A percentile compares a stretch with the other conserved stretches of the same genome.
Conservation (phyloP, 495 filamentous ascomycete species). For the Bryoglossum gracile region DNA sequence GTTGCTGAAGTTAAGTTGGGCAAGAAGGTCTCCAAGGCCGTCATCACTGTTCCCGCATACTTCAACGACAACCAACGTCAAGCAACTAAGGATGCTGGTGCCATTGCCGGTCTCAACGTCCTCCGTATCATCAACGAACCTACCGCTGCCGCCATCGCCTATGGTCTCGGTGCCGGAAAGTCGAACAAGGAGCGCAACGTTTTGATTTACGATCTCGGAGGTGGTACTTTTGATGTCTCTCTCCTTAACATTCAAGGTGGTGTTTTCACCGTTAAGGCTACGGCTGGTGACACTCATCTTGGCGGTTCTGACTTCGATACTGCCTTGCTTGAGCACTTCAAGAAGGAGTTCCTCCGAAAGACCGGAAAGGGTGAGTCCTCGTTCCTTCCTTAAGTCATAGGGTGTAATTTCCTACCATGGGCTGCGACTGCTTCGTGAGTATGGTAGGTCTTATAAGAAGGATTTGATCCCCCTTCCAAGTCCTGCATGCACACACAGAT, state of each 20-base stretch:
- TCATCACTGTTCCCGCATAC: conserved; percentile 97
- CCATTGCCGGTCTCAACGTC: conserved; percentile 94
- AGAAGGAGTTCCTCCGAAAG: conserved; percentile 87
- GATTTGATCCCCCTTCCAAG: too few species aligned
- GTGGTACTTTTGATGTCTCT: conserved; percentile 99
- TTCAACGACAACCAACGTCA: conserved; percentile 99
- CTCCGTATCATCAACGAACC: conserved; percentile 99
- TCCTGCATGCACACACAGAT: too few species aligned
- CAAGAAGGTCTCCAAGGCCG: conserved; percentile 94
- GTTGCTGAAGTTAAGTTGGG: conserved; percentile 95
- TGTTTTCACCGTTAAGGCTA: conserved; percentile 99
- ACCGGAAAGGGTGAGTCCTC: conserved; percentile 53
- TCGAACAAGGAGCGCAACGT: conserved; percentile 94
- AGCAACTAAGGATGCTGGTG: conserved; percentile 97
- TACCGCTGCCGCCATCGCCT: conserved; percentile 93
- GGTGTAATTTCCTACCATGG: too few species aligned
- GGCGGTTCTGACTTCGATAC: conserved; percentile 99
- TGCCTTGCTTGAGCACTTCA: conserved; percentile 94
- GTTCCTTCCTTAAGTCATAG: too few species aligned
- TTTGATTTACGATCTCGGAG: conserved; percentile 98
- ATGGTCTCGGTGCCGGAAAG: conserved; percentile 93
- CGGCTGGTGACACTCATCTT: conserved; percentile 97
- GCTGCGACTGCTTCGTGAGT: too few species aligned
- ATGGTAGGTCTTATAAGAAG: too few species aligned
- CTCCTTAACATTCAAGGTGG: conserved; percentile 97